Evolutionary conservation across 345 rosid genomes (phyloP).

Genomic region (Lumnitzera racemosa): DNA sequence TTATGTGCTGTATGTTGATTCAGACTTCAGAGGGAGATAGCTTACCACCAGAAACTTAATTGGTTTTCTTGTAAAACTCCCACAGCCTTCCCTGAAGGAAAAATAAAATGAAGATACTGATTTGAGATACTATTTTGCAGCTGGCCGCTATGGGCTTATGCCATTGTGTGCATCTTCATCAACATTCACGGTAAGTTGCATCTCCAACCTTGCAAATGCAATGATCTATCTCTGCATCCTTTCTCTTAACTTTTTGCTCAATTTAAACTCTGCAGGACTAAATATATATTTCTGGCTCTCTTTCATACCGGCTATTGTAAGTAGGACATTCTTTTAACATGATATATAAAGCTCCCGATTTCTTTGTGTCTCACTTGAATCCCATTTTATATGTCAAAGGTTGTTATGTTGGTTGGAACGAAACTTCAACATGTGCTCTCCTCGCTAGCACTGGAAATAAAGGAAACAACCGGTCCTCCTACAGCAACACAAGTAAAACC

Average conservation of each 20-base stretch:
- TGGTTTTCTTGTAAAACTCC: no score
- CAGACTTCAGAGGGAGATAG: no score
- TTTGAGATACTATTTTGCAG: slow-evolving; percentile 27
- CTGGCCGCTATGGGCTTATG: slow-evolving; percentile 92
- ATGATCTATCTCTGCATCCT: not conserved
- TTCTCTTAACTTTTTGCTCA: slow-evolving; percentile 1
- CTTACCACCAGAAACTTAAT: no score
- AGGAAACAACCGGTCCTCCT: slow-evolving; percentile 58
- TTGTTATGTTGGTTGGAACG: slow-evolving; percentile 84
- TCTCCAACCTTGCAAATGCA: slow-evolving; percentile 2
- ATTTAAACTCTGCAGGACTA: slow-evolving; percentile 45
- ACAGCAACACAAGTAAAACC: slow-evolving; percentile 80
- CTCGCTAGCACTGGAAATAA: slow-evolving; percentile 73
- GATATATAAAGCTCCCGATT: not conserved
- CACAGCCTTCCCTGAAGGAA: no score
- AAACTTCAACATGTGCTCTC: slow-evolving; percentile 93
- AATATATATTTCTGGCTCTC: slow-evolving; percentile 95
- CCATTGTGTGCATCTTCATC: slow-evolving; percentile 77
- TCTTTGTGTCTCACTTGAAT: not conserved
- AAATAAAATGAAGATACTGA: no score
- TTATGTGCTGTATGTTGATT: no score
- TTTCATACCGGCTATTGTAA: slow-evolving; percentile 87
- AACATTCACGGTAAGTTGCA: slow-evolving; percentile 64
- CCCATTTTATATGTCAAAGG: slow-evolving; percentile 32
- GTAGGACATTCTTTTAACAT: slow-evolving; percentile 13